Base-by-base conservation (phyloP, 106 monocot species). In the Dactylorhiza incarnata region DNA sequence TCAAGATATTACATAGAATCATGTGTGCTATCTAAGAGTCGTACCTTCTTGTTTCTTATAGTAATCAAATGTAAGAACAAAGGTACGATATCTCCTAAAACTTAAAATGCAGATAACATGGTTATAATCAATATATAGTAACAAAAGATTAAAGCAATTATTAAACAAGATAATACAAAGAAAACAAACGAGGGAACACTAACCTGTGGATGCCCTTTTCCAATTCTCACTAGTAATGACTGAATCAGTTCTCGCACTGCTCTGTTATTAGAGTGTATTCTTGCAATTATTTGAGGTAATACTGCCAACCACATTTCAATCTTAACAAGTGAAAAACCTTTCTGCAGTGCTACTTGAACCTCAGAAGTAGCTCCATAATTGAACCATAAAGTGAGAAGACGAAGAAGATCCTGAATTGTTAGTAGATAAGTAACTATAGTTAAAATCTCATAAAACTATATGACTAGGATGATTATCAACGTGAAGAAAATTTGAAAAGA, bases 251-350 rank as follows among this genome's bases (percentile, higher is more conserved):
- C 94, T 76, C 99, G 87, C 62, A 99, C 89, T 78, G 85, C 88
- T 85, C 44, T 86, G 74, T 88, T 99, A 79, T 99, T 99, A 74
- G 99, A 99, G 78, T 99, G 94, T 72, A 99, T 99, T 69, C 99
- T 94, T 0, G 99, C 99, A 77, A 99, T 99, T 73, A 99, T 99
- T 79, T 99, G 99, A 25, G 99, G 99, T 73, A 99, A 83, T 50
- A 99, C 99, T 78, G 88, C 99, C 78, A 99, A 77, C 99, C 99
- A 99, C 82, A 92, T 99, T 61, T 99, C 99, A 80, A 99, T 99
- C 78, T 94, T 99, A 68, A 99, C 99, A 78, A 80, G 94, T 68
- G 74, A 86, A 90, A 99, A 99, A 69, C 99, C 99, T 73, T 94
- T 84, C 74, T 92, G 89, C 76, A 99, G 73, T 49, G 94, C 99